These are phyloP conservation scores for Eucalyptus marginata DNA, from an alignment of 345 rosid genomes.

Conservation along the genomic window DNA sequence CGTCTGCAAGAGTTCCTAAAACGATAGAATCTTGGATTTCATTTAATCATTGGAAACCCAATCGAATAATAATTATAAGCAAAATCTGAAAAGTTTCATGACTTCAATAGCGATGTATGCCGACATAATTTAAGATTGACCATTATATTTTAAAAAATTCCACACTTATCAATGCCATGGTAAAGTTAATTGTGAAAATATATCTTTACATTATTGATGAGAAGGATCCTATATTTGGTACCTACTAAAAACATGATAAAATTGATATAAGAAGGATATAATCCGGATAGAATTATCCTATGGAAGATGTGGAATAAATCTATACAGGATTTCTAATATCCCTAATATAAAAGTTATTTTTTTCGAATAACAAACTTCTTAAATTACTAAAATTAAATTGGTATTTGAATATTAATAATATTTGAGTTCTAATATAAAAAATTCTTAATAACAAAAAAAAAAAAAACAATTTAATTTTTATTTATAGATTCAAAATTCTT, in stretches of 20 bases:
- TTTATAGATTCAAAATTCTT: no score
- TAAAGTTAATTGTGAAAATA: background rate
- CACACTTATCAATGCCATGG: background rate
- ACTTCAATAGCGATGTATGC: background rate
- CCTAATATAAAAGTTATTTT: no score
- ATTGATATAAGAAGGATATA: no score
- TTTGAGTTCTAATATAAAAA: no score
- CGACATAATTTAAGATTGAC: background rate
- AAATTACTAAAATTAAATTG: no score
- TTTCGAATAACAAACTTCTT: no score
- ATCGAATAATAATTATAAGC: background rate
- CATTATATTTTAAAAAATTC: background rate
- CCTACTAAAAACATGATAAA: no score
- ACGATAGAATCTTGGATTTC: background rate
- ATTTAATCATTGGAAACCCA: background rate
- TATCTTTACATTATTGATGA: background rate
- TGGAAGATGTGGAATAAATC: no score
- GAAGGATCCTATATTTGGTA: background rate
- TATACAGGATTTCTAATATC: rapidly evolving
- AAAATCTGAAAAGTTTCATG: background rate
- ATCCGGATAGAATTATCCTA: rapidly evolving
- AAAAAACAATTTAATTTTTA: no score
- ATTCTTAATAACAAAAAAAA: no score
- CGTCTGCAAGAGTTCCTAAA: background rate
- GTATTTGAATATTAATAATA: no score